phyloP scores from a whole-genome alignment of 345 rosid genomes.

The Hibiscus tridactylites region DNA sequence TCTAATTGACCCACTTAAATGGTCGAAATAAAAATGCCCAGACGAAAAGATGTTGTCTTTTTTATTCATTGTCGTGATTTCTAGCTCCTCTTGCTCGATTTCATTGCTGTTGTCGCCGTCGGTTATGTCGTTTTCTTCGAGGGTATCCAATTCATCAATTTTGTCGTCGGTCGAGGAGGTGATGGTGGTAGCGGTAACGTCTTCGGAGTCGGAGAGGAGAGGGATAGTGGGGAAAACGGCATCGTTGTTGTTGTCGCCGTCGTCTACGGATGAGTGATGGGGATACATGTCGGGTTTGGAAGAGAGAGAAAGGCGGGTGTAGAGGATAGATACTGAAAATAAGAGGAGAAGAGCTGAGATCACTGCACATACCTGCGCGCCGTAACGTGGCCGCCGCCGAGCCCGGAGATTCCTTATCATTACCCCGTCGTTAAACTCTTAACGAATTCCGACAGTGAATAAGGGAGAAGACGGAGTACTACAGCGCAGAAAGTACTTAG shows the following conservation, averaged over 20 bases:
- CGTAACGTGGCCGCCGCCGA: slow-evolving; percentile 80
- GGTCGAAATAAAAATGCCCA: slow-evolving; percentile 64
- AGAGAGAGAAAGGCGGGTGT: slow-evolving; percentile 74
- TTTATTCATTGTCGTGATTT: slow-evolving; percentile 8
- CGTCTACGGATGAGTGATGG: slow-evolving; percentile 1
- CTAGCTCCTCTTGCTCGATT: slow-evolving; percentile 31
- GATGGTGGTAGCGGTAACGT: slow-evolving; percentile 12
- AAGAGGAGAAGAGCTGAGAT: slow-evolving; percentile 77
- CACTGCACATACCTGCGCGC: slow-evolving; percentile 62
- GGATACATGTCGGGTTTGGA: slow-evolving; percentile 18
- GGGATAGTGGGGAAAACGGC: slow-evolving; percentile 28
- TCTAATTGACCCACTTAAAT: slow-evolving; percentile 48
- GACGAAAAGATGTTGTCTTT: slow-evolving; percentile 33
- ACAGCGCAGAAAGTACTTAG: not conserved
- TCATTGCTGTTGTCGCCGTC: slow-evolving; percentile 15
- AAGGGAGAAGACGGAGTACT: not conserved
- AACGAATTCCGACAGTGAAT: not conserved
- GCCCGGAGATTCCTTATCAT: slow-evolving; percentile 46
- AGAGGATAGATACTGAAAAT: slow-evolving; percentile 71
- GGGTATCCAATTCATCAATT: slow-evolving; percentile 76
- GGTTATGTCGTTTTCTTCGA: slow-evolving; percentile 35
- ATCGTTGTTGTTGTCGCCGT: slow-evolving; percentile 9
- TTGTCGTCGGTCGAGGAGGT: slow-evolving; percentile 30
- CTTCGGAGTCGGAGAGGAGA: slow-evolving; percentile 43
- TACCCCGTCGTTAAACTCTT: not conserved